These are phyloP conservation scores for Magnusiomyces suaveolens DNA, from an alignment of 1,139 yeast genomes.

Conservation along the genomic window DNA sequence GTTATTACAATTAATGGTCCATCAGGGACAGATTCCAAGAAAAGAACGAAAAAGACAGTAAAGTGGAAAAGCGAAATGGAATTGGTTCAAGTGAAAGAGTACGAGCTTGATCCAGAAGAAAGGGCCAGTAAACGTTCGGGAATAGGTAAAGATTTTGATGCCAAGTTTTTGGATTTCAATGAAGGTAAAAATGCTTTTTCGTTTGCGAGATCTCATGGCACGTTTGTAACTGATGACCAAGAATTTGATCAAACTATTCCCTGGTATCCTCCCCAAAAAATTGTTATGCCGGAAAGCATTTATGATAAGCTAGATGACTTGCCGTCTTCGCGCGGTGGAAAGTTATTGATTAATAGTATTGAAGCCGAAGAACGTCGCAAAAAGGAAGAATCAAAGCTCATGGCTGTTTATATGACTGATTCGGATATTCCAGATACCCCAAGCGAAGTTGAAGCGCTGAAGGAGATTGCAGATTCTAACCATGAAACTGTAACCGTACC, in stretches of 20 bases:
- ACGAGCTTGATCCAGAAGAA: slow-evolving; percentile 38
- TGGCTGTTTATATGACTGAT: slow-evolving; percentile 23
- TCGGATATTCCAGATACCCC: slow-evolving; percentile 28
- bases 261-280: slow-evolving; percentile 7
- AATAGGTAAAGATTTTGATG: slow-evolving; percentile 17
- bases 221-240: neutral
- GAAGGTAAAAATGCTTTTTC: slow-evolving; percentile 25
- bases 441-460: slow-evolving; percentile 21
- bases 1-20: slow-evolving; percentile 9
- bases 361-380: slow-evolving; percentile 25
- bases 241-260: slow-evolving; percentile 7
- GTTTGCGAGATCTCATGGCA: neutral
- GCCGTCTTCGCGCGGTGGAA: slow-evolving; percentile 28
- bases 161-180: slow-evolving; percentile 25
- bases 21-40: slow-evolving; percentile 6
- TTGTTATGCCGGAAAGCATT: neutral
- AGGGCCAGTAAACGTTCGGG: slow-evolving; percentile 29
- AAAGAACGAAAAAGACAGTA: slow-evolving; percentile 27
- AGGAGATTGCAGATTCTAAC: slow-evolving; percentile 2
- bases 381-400: slow-evolving; percentile 24
- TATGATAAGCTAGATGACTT: slow-evolving; percentile 17
- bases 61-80: slow-evolving; percentile 31
- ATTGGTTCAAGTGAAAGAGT: slow-evolving; percentile 36
- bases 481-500: slow-evolving; percentile 15
- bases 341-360: slow-evolving; percentile 19